Conservation (phyloP, 2,329 filamentous ascomycete genomes). For the Exserohilum rostratum region DNA sequence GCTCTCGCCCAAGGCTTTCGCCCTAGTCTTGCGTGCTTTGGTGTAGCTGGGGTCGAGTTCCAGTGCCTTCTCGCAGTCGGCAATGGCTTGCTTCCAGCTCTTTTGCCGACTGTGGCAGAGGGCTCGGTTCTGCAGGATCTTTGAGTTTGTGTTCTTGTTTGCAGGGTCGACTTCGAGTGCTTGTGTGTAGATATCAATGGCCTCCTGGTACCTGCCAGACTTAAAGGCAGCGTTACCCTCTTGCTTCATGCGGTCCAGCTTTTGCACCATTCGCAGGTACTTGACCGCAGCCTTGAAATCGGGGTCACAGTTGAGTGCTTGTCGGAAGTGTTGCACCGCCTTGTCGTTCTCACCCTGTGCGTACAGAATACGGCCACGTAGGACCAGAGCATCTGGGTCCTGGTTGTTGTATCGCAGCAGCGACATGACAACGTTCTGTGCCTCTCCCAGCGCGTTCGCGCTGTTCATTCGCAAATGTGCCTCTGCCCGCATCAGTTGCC, state of each 20-base stretch:
- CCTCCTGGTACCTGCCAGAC: slow-evolving; percentile 75
- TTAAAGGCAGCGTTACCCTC: slow-evolving; percentile 94
- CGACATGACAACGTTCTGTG: slow-evolving; percentile 88
- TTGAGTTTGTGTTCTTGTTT: slow-evolving; percentile 93
- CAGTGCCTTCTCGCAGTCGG: slow-evolving; percentile 84
- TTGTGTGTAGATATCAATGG: slow-evolving; percentile 81
- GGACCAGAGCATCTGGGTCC: slow-evolving; percentile 90
- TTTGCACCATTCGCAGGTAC: slow-evolving; percentile 87
- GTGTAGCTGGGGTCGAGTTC: slow-evolving; percentile 81
- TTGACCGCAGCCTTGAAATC: slow-evolving; percentile 89
- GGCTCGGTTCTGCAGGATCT: slow-evolving; percentile 92
- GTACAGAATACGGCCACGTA: slow-evolving; percentile 86
- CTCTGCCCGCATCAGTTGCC: slow-evolving; percentile 90
- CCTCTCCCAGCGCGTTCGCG: slow-evolving; percentile 85
- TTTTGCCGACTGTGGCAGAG: slow-evolving; percentile 84
- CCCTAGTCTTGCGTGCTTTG: slow-evolving; percentile 93
- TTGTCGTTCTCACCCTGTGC: slow-evolving; percentile 94
- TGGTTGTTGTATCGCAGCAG: slow-evolving; percentile 84
- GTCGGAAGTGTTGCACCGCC: slow-evolving; percentile 88
- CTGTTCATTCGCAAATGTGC: slow-evolving; percentile 93
- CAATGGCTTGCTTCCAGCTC: slow-evolving; percentile 79
- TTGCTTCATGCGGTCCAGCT: slow-evolving; percentile 90
- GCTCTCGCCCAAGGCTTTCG: slow-evolving; percentile 82
- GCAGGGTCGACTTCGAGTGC: slow-evolving; percentile 83
- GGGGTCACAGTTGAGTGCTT: slow-evolving; percentile 87